phyloP scores from a whole-genome alignment of 805 yeast genomes.

The Ogataea philodendri region DNA sequence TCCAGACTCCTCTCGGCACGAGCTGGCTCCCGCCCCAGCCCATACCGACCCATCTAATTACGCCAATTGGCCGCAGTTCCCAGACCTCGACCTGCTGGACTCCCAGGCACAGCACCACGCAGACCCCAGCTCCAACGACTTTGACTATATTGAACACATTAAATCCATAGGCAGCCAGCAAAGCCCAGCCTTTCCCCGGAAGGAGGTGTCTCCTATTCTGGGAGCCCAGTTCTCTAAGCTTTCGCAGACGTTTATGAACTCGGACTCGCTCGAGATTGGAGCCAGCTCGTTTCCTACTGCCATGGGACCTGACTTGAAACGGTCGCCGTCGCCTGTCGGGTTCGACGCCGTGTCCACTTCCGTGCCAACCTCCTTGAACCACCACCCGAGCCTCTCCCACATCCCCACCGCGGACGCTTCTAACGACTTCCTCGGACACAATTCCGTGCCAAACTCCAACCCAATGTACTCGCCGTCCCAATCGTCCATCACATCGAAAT shows the following conservation, averaged over 20 bases:
- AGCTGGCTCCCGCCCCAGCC: slow-evolving; percentile 1
- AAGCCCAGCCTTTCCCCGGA: slow-evolving; percentile 22
- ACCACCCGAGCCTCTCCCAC: slow-evolving; percentile 24
- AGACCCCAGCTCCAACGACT: slow-evolving; percentile 53
- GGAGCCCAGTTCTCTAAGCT: slow-evolving; percentile 29
- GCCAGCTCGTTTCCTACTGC: slow-evolving; percentile 12
- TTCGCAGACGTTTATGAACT: slow-evolving; percentile 27
- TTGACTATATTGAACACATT: slow-evolving; percentile 65
- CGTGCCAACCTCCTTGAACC: slow-evolving; percentile 24
- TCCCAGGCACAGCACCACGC: slow-evolving; percentile 7
- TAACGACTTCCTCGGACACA: slow-evolving; percentile 11
- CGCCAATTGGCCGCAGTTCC: slow-evolving; percentile 36
- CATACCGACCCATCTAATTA: slow-evolving; percentile 16
- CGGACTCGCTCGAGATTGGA: slow-evolving; percentile 19
- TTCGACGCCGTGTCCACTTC: slow-evolving; percentile 24
- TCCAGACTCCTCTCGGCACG: slow-evolving; percentile 4
- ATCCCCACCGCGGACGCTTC: slow-evolving; percentile 13
- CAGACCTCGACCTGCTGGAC: slow-evolving; percentile 29
- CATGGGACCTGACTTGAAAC: slow-evolving; percentile 10
- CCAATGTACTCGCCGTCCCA: slow-evolving; percentile 25
- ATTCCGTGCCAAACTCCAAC: slow-evolving; percentile 8
- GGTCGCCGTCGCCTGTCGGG: slow-evolving; percentile 23
- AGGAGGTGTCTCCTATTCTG: slow-evolving; percentile 25
- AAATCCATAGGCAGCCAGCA: slow-evolving; percentile 44
- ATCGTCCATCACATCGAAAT: slow-evolving; percentile 21